A percentile compares a stretch with the other conserved stretches of the same genome.
phyloP scores from a whole-genome alignment of 2,329 filamentous ascomycete species.

The Chrysoporthe deuterocubensis region DNA sequence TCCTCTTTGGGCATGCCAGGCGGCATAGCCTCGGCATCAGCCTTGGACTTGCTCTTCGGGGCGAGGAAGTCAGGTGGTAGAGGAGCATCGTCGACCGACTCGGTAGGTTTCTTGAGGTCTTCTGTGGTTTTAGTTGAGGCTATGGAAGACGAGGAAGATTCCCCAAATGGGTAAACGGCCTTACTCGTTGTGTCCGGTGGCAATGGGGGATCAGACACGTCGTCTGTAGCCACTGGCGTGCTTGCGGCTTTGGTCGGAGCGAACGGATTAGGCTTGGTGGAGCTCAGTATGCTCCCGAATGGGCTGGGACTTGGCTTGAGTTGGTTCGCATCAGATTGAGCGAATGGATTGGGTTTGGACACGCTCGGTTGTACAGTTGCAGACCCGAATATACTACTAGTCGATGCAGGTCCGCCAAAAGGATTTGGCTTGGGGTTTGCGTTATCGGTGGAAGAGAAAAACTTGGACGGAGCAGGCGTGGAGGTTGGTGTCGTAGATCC shows the following conservation, averaged over 20 bases:
- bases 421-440: conserved; percentile 19
- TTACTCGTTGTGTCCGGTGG: conserved; percentile 62
- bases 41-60: conserved; percentile 36
- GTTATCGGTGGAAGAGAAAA: conserved; percentile 29
- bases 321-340: conserved; percentile 28
- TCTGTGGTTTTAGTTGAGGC: conserved; percentile 44
- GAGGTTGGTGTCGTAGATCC: conserved; percentile 55
- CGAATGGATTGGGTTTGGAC: conserved; percentile 28
- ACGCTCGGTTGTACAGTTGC: neutral
- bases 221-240: conserved; percentile 41
- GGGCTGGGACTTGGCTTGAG: conserved; percentile 30
- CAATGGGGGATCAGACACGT: conserved; percentile 45
- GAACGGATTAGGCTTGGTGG: conserved; percentile 25
- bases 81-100: conserved; percentile 33
- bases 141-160: conserved; percentile 57
- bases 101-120: conserved; percentile 31
- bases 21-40: conserved; percentile 4
- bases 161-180: conserved; percentile 51
- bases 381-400: conserved; percentile 31
- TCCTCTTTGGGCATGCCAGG: conserved; percentile 18
- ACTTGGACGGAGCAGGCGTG: conserved; percentile 50
- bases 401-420: conserved; percentile 22
- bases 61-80: conserved; percentile 41
- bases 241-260: conserved; percentile 38
- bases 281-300: conserved; percentile 19